These are phyloP conservation scores for Reticulascus tulasneorum DNA, from an alignment of 2,329 filamentous ascomycete species.

Conservation along the genomic window DNA sequence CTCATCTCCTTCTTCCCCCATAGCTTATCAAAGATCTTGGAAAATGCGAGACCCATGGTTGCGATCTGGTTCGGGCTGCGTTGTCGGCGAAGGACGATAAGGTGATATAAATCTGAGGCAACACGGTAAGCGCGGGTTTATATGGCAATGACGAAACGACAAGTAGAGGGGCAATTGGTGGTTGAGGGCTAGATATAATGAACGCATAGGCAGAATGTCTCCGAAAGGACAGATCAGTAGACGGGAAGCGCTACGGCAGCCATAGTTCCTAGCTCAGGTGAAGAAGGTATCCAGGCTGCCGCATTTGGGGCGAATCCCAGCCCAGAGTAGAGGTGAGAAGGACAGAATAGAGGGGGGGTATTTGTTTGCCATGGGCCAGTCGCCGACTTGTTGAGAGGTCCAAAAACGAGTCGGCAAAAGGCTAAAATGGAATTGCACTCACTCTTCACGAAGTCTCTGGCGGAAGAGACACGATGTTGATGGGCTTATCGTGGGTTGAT, in stretches of 20 bases:
- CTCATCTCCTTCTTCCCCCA: constrained; percentile 99
- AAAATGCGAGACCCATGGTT: constrained; percentile 97
- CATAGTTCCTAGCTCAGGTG: constrained; percentile 7
- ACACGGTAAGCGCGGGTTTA: constrained; percentile 11
- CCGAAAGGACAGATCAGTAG: constrained; percentile 13
- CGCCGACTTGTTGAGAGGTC: too few relatives aligned
- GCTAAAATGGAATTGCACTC: too few relatives aligned
- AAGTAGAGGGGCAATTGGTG: too few relatives aligned
- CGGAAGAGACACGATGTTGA: too few relatives aligned
- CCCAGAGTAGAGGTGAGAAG: too few relatives aligned
- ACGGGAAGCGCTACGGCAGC: constrained; percentile 2
- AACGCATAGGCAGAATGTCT: constrained; percentile 1
- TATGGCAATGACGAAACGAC: constrained; percentile 5
- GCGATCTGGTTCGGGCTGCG: constrained; percentile 41
- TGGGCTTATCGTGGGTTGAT: constrained; percentile 13
- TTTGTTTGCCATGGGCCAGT: too few relatives aligned
- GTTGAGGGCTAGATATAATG: constrained; percentile 10
- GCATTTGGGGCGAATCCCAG: too few relatives aligned
- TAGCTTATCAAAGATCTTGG: constrained; percentile 91
- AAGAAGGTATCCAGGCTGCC: constrained; percentile 11
- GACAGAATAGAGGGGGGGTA: too few relatives aligned
- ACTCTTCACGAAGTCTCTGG: too few relatives aligned
- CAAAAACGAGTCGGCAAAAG: too few relatives aligned
- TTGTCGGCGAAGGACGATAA: constrained; percentile 26
- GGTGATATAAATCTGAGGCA: constrained; percentile 15